Conservation (phyloP, 331 rosid species). For the Prunus yedoensis region DNA sequence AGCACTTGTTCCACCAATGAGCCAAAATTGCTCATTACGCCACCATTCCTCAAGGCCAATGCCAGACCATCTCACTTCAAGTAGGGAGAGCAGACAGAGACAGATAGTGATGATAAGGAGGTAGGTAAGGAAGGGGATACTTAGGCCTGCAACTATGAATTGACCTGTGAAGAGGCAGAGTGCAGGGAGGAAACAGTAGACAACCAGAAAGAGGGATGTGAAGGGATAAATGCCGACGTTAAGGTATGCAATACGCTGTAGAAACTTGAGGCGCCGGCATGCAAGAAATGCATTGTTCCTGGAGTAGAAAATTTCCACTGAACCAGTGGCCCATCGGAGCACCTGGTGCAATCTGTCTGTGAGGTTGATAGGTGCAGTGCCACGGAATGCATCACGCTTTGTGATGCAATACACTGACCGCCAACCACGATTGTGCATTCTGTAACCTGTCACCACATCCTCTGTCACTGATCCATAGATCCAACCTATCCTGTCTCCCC, state of each 20-base stretch:
- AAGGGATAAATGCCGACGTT: constrained; percentile 78
- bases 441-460: constrained; percentile 76
- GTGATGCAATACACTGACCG: constrained; percentile 75
- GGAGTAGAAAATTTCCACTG: constrained; percentile 82
- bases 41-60: constrained; percentile 75
- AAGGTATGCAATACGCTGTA: constrained; percentile 73
- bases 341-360: constrained; percentile 81
- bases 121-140: constrained; percentile 47
- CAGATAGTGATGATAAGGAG: constrained; percentile 51
- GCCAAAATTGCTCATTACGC: constrained; percentile 84
- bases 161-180: constrained; percentile 67
- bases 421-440: constrained; percentile 94
- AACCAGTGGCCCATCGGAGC: constrained; percentile 82
- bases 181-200: constrained; percentile 74
- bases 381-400: constrained; percentile 75
- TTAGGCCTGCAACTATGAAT: constrained; percentile 63
- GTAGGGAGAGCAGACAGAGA: constrained; percentile 62
- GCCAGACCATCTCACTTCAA: constrained; percentile 82
- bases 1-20: constrained; percentile 79
- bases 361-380: constrained; percentile 78
- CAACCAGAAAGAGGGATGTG: constrained; percentile 64
- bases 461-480: constrained; percentile 86
- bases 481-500: constrained; percentile 86
- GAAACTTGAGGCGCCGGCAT: constrained; percentile 66
- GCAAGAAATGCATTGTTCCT: constrained; percentile 65